Base-by-base conservation (phyloP, 208 protist species). In the Trichomonas gallinae region DNA sequence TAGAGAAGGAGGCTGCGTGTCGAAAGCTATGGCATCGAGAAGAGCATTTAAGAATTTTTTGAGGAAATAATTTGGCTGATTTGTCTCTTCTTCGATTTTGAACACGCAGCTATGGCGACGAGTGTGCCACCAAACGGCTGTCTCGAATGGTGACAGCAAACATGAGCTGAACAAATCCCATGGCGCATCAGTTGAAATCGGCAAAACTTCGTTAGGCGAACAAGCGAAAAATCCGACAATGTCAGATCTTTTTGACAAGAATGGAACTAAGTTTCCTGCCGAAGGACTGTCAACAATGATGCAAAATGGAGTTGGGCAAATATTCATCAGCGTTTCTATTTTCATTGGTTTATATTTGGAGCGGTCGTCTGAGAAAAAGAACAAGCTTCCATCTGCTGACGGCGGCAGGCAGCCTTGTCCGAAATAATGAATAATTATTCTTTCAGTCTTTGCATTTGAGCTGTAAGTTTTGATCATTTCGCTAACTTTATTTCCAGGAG, bases 341-440 rank as follows among this genome's bases (percentile, higher is more conserved):
- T 89, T 89, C 36, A 89, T 44, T 40, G 83, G 40, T 17, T 89
- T 89, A 40, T 89, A 89, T 26, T 40, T 44, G 2, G 83, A 89
- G 10, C 40, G 83, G 42, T 89, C 40, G 6, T 89, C 40, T 48
- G 83, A 46, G 40, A 89, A 89, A 31, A 89, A 89, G 83, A 44
- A 89, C 1, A 89, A 38, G 23, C 40, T 89, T 15, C 83, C 83
- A 46, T 89, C 83, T 48, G 13, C 40, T 46, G 40, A 17, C 3
- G 40, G 34, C 6, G 17, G 40, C 9, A n/a, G 17, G 10, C 34
- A 46, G 34, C 83, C 83, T 89, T 89, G 83, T 15, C 83, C 83
- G 31, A 44, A 89, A 46, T 89, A 89, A 89, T 89, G 83, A 89
- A 89, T 89, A n/a, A 89, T 44, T 44, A 89, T 23, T 46, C 83